Conservation (phyloP, 805 yeast species). For the Metschnikowia borealis region DNA sequence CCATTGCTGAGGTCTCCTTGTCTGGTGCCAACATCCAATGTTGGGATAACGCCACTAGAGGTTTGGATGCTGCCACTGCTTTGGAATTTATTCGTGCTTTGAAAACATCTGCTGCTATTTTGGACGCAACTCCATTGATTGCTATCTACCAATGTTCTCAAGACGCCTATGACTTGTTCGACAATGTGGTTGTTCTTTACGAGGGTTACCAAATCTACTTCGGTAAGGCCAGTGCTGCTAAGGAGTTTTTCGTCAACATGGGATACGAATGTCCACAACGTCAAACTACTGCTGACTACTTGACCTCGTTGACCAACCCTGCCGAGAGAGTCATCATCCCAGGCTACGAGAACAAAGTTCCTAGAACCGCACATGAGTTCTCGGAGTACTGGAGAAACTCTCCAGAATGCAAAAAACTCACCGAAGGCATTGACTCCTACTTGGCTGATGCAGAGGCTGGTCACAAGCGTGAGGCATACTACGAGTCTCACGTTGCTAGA, state of each 20-base stretch:
- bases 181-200: slow-evolving; percentile 57
- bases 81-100: slow-evolving; percentile 59
- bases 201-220: slow-evolving; percentile 59
- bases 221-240: slow-evolving; percentile 53
- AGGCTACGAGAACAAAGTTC: slow-evolving; percentile 51
- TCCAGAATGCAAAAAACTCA: slow-evolving; percentile 42
- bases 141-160: slow-evolving; percentile 70
- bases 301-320: slow-evolving; percentile 66
- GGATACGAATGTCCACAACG: slow-evolving; percentile 60
- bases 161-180: slow-evolving; percentile 57
- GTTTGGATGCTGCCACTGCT: slow-evolving; percentile 68
- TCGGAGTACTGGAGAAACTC: slow-evolving; percentile 59
- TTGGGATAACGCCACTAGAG: slow-evolving; percentile 70
- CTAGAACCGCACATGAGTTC: slow-evolving; percentile 54
- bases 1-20: slow-evolving; percentile 61
- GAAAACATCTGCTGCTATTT: slow-evolving; percentile 51
- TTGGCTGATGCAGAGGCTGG: slow-evolving; percentile 19
- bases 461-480: slow-evolving; percentile 12
- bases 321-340: slow-evolving; percentile 48
- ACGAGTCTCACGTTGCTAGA: slow-evolving; percentile 30
- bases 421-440: slow-evolving; percentile 41
- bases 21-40: slow-evolving; percentile 48
- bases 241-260: slow-evolving; percentile 52
- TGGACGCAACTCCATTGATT: slow-evolving; percentile 55
- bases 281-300: slow-evolving; percentile 65